Evolutionary conservation across 768 basidiomycete genomes (phyloP).

Genomic region (Trametes maxima): DNA sequence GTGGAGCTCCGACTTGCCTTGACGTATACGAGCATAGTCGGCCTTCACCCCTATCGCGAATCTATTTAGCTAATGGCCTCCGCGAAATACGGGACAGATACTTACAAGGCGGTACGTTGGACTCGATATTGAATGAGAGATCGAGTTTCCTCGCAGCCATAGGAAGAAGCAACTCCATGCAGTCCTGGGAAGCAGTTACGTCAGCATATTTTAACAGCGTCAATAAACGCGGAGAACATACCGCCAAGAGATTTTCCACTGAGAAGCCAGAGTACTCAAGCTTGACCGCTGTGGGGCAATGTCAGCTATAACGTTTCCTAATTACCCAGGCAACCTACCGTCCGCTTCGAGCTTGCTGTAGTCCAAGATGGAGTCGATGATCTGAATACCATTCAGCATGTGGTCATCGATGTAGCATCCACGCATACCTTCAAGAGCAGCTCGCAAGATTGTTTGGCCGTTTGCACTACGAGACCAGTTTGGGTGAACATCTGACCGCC

Average conservation of each 20-base stretch:
- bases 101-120: conserved; percentile 66
- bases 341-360: conserved; percentile 82
- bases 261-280: conserved; percentile 66
- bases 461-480: conserved; percentile 53
- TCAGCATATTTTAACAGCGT: neutral
- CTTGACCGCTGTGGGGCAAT: conserved; percentile 54
- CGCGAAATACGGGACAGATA: neutral
- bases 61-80: neutral
- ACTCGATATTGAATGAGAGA: conserved; percentile 70
- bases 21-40: conserved; percentile 73
- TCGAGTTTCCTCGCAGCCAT: conserved; percentile 78
- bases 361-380: conserved; percentile 78
- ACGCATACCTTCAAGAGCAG: conserved; percentile 60
- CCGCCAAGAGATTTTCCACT: conserved; percentile 72
- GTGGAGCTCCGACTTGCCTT: conserved; percentile 46
- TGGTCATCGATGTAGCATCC: too few relatives aligned
- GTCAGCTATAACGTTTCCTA: neutral
- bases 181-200: conserved; percentile 49
- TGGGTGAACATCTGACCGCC: neutral
- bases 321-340: conserved; percentile 36
- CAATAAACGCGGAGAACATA: conserved; percentile 32
- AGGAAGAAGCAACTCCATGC: conserved; percentile 73
- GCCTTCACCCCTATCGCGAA: conserved; percentile 60
- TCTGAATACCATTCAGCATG: conserved; percentile 40
- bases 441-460: conserved; percentile 78